Evolutionary conservation across 257 asterid genomes (phyloP), one percentile per base, ranked within the genome.

Genomic region (Ehretia macrophylla): DNA sequence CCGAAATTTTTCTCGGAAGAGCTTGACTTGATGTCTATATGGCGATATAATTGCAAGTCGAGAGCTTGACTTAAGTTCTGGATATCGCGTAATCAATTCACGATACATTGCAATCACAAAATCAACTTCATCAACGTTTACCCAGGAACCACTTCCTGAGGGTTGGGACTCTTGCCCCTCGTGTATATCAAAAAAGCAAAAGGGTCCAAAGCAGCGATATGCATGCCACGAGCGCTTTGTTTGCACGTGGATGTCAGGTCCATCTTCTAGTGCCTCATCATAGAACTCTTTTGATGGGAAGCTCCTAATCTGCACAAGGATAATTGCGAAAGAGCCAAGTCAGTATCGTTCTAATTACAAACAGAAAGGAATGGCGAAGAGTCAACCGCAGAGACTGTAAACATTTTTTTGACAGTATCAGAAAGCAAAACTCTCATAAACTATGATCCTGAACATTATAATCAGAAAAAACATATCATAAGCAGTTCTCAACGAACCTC

Each of bases 231-330:
- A 13, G 53, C 95, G 96, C 72, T 60, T 74, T 14, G 97, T 93
- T 64, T 74, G 96, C 56, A 32, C 71, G 66, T 62, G 55, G 45
- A 93, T 72, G 56, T 81, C 94, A 53, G 95, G 92, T 60, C 96
- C 99, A 79, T 93, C 99, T 66, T 83, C 91, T 68, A 93, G 79
- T 32, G 82, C 81, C 48, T 77, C 90, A 20, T 81, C 38, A 71
- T 93, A 93, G 77, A 93, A 93, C 77, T 93, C 99, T 83, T 66
- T 86, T 8, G 99, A 93, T 65, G 99, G 99, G 58, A 93, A 93
- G 79, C 81, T 86, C 78, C 99, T 83, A 63, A 93, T 93, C 97
- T 92, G 83, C 70, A 74, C 44, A 17, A 9, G 22, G 47, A 48
- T 64, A 71, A 71, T 60, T 35, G 14, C 69, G 60, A 58, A 56